Base-by-base conservation (phyloP, 164 flowering plant species). In the Echeveria elegans region DNA sequence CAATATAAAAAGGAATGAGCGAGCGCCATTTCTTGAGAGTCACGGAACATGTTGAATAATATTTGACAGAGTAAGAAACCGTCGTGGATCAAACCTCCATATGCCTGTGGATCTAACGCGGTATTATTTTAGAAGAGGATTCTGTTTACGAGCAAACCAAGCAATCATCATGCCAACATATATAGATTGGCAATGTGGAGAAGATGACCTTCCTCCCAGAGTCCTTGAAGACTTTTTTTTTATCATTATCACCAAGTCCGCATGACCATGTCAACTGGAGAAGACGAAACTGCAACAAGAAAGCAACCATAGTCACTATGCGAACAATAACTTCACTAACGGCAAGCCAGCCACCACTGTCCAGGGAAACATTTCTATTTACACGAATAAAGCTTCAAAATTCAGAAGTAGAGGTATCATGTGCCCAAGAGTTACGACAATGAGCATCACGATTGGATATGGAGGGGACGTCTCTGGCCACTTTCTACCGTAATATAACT, bases 1-100 rank as follows among this genome's bases (percentile, higher is more conserved):
- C 84, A 1, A 75, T 28, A 61, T 81, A 81, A 32, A n/a, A 77
- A 81, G 21, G 72, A 41, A 16, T 67, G 61, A 24, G 81, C 63
- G 1, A 81, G 76, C 41, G 79, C 65, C 64, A 72, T 71, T 66
- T 68, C 75, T 18, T 23, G 47, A 14, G 80, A 71, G 69, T 77
- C 67, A n/a, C 24, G 62, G 68, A 78, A 67, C 31, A 72, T 8
- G 75, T 78, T 81, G 79, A 78, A 75, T 43, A 78, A 12, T 36
- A 81, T 75, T 67, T 81, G 84, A 26, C 82, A 82, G 34, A 81
- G 74, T 61, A 81, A 73, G 68, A 81, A 81, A 5, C 80, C 82
- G 63, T 81, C 84, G 65, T 74, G 71, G 60, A 78, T 56, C 71
- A 81, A 72, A 31, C 84, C 84, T 0, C 76, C 82, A 70, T 76